Base-by-base conservation (phyloP, 306 rosid genomes). In the Rosa lucieae region DNA sequence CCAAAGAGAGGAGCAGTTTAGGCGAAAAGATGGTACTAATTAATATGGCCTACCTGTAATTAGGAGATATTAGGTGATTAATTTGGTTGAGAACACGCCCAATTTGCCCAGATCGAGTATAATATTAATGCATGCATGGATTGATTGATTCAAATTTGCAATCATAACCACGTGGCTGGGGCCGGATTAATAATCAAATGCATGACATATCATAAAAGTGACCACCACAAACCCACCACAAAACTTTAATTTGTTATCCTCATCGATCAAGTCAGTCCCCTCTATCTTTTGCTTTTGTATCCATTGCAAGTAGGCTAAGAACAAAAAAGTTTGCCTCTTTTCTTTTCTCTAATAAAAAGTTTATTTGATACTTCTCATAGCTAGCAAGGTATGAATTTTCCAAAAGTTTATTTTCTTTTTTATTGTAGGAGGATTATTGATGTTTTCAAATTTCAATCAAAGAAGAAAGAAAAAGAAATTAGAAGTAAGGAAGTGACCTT, bases 401-500 rank as follows among this genome's bases (percentile, higher is more conserved):
- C 53, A 32, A 32, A 32, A 32, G 37, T 32, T 32, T 32, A 32
- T 32, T 32, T 32, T 32, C 37, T 32, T 32, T 32, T 32, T 32
- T 32, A 32, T 32, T 32, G 37, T 48, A 48, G 8, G 0, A 48
- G 53, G 13, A 3, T 51, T 15, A 15, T 15, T 51, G 56, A 15
- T 51, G n/a, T 18, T 18, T 53, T 5, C 18, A n/a, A 52, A 49
- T 14, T 49, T 20, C 32, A 58, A 21, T n/a, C 5, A 58, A 58
- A 65, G 4, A 15, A 6, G 4, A 5, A 72, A 49, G 2, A 12
- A 2, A 23, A 26, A 46, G 6, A 46, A 3, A 23, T 15, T 18
- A 26, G 67, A 62, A 26, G 18, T 4, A 62, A 58, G 39, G 67
- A 59, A 62, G 67, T 9, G 66, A 95, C 98, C 99, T 92, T 3